Conservation (phyloP, 768 basidiomycete genomes). For the Scleroderma bovista region DNA sequence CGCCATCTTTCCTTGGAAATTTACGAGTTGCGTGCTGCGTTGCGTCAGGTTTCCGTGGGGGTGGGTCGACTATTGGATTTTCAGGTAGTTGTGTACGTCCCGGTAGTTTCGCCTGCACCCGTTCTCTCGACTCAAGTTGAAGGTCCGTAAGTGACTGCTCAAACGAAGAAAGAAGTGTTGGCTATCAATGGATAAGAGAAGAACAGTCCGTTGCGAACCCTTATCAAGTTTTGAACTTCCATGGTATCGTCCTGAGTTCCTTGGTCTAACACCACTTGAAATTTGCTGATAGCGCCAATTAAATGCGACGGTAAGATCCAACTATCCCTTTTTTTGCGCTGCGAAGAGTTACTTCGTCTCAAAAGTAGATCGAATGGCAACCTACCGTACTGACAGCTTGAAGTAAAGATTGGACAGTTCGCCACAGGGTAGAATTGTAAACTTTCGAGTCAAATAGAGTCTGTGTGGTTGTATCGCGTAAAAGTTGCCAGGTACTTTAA, state of each 20-base stretch:
- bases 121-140: conserved; percentile 13
- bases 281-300: conserved; percentile 29
- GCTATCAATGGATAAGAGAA: conserved; percentile 31
- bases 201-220: conserved; percentile 51
- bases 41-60: conserved; percentile 9
- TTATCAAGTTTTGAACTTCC: conserved; percentile 41
- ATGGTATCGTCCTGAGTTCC: conserved; percentile 16
- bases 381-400: conserved; percentile 20
- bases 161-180: conserved; percentile 38
- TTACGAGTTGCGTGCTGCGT: conserved; percentile 8
- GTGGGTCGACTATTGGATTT: conserved; percentile 9
- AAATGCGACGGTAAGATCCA: conserved; percentile 43
- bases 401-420: conserved; percentile 18
- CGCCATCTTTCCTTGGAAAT: conserved; percentile 10
- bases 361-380: conserved; percentile 4
- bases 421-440: conserved; percentile 19
- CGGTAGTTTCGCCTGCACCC: conserved; percentile 8
- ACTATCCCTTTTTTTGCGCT: conserved; percentile 39
- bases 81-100: conserved; percentile 26
- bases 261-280: conserved; percentile 21
- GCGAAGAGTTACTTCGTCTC: conserved; percentile 22
- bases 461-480: conserved; percentile 4
- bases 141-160: conserved; percentile 36
- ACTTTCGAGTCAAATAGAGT: conserved; percentile 21
- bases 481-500: conserved; percentile 1